Percentiles rank a stretch among this genome's conserved stretches.
phyloP scores from a whole-genome alignment of 2,329 filamentous ascomycete genomes.

The Alternaria triticimaculans region DNA sequence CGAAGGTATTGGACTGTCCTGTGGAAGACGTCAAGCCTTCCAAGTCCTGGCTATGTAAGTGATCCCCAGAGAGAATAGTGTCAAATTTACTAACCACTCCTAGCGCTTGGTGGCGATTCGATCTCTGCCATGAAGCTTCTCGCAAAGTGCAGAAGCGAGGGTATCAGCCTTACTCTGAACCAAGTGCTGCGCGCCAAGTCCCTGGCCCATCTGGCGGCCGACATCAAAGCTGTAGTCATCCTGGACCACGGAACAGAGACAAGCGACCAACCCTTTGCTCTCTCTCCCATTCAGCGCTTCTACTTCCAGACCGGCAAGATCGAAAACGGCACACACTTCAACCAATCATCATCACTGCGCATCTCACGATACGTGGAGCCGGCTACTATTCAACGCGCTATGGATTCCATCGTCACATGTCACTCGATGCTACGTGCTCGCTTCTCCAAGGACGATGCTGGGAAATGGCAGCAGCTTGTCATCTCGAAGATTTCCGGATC shows the following conservation, averaged over 20 bases:
- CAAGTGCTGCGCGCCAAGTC: conserved; percentile 44
- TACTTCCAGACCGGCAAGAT: conserved; percentile 48
- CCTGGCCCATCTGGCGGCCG: conserved; percentile 35
- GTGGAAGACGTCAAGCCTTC: conserved; percentile 32
- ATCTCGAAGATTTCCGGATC: conserved; percentile 10
- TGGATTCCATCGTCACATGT: conserved; percentile 32
- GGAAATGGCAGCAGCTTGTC: conserved; percentile 34
- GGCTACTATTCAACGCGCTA: conserved; percentile 26
- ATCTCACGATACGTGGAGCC: conserved; percentile 37
- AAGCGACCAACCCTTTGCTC: conserved; percentile 44
- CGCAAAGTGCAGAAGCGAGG: conserved; percentile 39
- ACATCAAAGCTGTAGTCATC: conserved; percentile 12
- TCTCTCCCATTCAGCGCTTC: conserved; percentile 56
- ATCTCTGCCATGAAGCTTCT: conserved; percentile 45
- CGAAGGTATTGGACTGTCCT: conserved; percentile 50
- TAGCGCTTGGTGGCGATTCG: conserved; percentile 43
- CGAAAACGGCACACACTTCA: conserved; percentile 50
- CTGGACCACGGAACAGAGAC: conserved; percentile 22
- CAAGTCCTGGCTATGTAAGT: conserved; percentile 42
- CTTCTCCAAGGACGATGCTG: conserved; percentile 22
- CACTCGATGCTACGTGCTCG: conserved; percentile 47
- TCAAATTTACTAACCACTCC: conserved; percentile 8
- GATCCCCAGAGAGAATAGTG: not conserved
- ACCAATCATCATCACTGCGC: conserved; percentile 54
- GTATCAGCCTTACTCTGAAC: conserved; percentile 39